phyloP scores from a whole-genome alignment of 345 rosid species.

The Populus alba region DNA sequence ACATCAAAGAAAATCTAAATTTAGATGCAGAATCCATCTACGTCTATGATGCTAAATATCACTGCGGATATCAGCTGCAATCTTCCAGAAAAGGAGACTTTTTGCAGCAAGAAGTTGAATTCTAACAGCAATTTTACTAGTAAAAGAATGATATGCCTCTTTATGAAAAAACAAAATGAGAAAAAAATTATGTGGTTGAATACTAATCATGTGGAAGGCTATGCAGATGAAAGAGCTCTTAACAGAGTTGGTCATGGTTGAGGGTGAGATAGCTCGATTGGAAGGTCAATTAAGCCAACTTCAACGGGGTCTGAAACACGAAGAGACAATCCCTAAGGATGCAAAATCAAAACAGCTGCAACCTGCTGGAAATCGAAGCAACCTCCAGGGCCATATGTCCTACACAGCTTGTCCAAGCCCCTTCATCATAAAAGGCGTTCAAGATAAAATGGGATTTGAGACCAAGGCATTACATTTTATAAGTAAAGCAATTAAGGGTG shows the following conservation, averaged over 20 bases:
- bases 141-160: no score
- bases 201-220: neutral
- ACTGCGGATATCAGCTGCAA: no score
- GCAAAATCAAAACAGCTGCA: slow-evolving; percentile 49
- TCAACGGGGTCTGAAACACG: slow-evolving; percentile 51
- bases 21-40: no score
- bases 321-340: slow-evolving; percentile 52
- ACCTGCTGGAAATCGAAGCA: slow-evolving; percentile 9
- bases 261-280: slow-evolving; percentile 66
- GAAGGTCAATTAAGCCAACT: slow-evolving; percentile 71
- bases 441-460: slow-evolving; percentile 52
- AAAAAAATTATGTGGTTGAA: no score
- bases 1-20: no score
- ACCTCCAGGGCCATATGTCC: slow-evolving; percentile 12
- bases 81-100: no score
- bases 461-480: slow-evolving; percentile 89
- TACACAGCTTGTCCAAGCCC: slow-evolving; percentile 32
- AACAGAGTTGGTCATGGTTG: slow-evolving; percentile 71
- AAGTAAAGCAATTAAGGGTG: slow-evolving; percentile 83
- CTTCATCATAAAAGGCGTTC: slow-evolving; percentile 30
- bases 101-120: no score
- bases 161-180: no score
- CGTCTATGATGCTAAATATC: no score
- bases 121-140: no score
- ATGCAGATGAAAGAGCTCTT: slow-evolving; percentile 71